Conservation (phyloP, 2,329 filamentous ascomycete genomes). For the Dryadomyces quercus-mongolicae region DNA sequence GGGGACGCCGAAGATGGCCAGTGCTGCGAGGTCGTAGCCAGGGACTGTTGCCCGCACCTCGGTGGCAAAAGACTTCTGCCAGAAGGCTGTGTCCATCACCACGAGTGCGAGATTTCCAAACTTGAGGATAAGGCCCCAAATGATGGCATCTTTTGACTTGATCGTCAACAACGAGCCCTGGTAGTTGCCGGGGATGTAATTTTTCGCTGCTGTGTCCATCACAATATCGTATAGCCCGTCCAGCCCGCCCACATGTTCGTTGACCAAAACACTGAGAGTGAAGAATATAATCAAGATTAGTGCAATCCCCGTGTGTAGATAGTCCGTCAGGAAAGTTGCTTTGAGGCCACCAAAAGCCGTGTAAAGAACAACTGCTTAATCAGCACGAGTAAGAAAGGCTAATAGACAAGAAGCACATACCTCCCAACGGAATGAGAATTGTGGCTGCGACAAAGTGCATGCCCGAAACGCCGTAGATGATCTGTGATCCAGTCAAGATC, state of each 20-base stretch:
- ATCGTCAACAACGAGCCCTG: conserved; percentile 25
- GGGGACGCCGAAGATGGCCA: conserved; percentile 25
- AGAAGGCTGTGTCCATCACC: conserved; percentile 39
- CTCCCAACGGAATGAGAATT: conserved; percentile 23
- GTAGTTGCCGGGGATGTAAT: conserved; percentile 20
- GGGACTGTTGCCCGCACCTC: conserved; percentile 24
- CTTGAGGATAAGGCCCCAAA: conserved; percentile 32
- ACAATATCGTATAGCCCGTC: conserved; percentile 24
- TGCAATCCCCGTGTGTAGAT: conserved; percentile 26
- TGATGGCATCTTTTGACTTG: conserved; percentile 21
- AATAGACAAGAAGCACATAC: background rate
- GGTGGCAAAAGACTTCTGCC: conserved; percentile 35
- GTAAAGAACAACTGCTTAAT: conserved; percentile 23
- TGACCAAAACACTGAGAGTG: conserved; percentile 19
- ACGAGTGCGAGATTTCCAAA: conserved; percentile 37
- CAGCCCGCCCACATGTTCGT: conserved; percentile 21
- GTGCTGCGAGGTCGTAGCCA: conserved; percentile 18
- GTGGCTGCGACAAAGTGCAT: conserved; percentile 28
- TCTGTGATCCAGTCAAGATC: conserved; percentile 24
- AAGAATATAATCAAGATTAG: conserved; percentile 26
- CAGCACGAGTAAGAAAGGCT: background rate
- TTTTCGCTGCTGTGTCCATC: conserved; percentile 17
- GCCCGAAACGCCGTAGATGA: conserved; percentile 25
- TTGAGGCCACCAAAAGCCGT: conserved; percentile 26
- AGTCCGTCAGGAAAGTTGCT: conserved; percentile 28